Percentiles rank a stretch among this genome's conserved stretches.
These are phyloP conservation scores for Plasmodium coatneyi DNA, from an alignment of 169 alveolate species.

Conservation along the genomic window DNA sequence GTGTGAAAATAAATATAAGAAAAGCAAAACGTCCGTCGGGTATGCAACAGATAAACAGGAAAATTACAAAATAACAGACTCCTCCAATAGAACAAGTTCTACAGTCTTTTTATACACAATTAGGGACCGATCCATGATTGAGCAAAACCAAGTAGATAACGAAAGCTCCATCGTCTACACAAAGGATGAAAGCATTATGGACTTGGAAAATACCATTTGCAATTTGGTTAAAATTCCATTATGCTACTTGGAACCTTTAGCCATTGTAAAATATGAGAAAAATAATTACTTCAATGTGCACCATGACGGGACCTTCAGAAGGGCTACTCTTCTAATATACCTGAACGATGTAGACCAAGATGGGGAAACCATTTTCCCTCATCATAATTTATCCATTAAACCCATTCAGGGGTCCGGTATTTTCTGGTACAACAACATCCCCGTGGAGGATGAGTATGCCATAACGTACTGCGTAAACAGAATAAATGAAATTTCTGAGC, in stretches of 20 bases:
- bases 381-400: slow-evolving; percentile 77
- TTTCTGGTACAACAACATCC: slow-evolving; percentile 81
- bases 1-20: slow-evolving; percentile 60
- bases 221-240: slow-evolving; percentile 70
- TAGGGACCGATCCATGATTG: slow-evolving; percentile 31
- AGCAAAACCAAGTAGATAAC: slow-evolving; percentile 15
- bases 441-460: slow-evolving; percentile 76
- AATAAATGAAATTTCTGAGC: slow-evolving; percentile 72
- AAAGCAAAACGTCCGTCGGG: slow-evolving; percentile 70
- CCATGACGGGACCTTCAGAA: slow-evolving; percentile 84
- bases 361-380: slow-evolving; percentile 85
- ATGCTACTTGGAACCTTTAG: slow-evolving; percentile 81
- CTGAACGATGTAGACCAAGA: slow-evolving; percentile 84
- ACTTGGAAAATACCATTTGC: slow-evolving; percentile 64
- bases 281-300: slow-evolving; percentile 85
- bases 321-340: slow-evolving; percentile 81
- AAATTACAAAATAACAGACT: slow-evolving; percentile 39
- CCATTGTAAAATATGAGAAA: slow-evolving; percentile 82
- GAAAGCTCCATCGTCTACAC: slow-evolving; percentile 59
- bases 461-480: slow-evolving; percentile 79
- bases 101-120: slow-evolving; percentile 66
- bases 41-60: slow-evolving; percentile 61
- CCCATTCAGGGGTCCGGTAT: slow-evolving; percentile 84
- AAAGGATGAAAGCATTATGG: slow-evolving; percentile 71
- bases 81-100: slow-evolving; percentile 54